phyloP scores from a whole-genome alignment of 495 filamentous ascomycete species.

The Platismatia glauca region DNA sequence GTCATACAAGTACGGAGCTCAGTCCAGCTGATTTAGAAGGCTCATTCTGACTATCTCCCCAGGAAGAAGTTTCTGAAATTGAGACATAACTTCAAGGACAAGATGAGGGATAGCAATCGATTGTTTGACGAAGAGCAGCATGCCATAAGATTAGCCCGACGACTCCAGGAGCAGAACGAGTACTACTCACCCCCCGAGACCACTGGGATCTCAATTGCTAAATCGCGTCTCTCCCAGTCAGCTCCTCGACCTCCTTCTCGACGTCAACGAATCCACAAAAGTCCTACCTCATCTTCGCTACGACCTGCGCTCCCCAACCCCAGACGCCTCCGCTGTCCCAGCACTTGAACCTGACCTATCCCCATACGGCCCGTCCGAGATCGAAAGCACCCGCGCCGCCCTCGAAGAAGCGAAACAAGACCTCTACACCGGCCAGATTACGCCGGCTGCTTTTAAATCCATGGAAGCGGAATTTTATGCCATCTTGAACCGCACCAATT shows the following conservation, averaged over 20 bases:
- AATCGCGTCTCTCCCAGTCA: constrained; percentile 38
- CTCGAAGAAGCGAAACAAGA: constrained; percentile 40
- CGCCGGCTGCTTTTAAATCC: constrained; percentile 26
- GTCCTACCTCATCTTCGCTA: constrained; percentile 67
- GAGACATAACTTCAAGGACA: constrained; percentile 72
- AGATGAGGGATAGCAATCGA: constrained; percentile 68
- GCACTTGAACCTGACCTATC: constrained; percentile 33
- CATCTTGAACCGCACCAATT: constrained; percentile 8
- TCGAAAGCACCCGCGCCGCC: constrained; percentile 31
- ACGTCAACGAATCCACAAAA: constrained; percentile 71
- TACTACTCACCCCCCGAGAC: constrained; percentile 23
- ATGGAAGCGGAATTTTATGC: background rate
- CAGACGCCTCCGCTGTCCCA: constrained; percentile 35
- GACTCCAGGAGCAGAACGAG: constrained; percentile 85
- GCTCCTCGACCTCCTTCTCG: constrained; percentile 74
- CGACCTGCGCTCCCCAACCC: constrained; percentile 37
- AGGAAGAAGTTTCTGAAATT: constrained; percentile 97
- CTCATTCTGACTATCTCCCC: constrained; percentile 25
- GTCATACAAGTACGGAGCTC: constrained; percentile 21
- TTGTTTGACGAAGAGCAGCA: constrained; percentile 71
- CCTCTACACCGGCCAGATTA: constrained; percentile 35
- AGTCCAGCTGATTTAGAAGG: background rate
- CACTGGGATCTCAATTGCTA: constrained; percentile 13
- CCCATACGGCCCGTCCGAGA: constrained; percentile 31
- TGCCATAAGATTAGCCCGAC: constrained; percentile 62